These are phyloP conservation scores for Copromyces sp. DNA, from an alignment of 495 filamentous ascomycete species.

Conservation along the genomic window DNA sequence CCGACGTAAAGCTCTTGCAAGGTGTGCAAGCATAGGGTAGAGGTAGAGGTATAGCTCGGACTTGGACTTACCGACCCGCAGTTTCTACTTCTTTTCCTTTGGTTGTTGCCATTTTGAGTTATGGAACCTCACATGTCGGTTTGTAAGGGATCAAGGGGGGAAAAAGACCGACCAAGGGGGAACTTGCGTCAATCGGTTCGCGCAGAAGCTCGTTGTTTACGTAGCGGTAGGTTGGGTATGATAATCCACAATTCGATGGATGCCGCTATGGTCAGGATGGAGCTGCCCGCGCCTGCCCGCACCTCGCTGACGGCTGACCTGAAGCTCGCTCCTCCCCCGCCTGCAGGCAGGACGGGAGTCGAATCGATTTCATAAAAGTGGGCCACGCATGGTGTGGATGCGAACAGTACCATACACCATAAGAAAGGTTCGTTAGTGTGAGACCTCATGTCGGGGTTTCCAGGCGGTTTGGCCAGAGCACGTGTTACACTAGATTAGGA, in stretches of 20 bases:
- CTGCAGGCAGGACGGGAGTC: neutral
- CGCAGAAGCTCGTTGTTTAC: neutral
- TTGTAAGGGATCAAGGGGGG: neutral
- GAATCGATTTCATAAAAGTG: neutral
- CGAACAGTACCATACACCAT: neutral
- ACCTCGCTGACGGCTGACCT: neutral
- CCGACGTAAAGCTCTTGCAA: conserved; percentile 8
- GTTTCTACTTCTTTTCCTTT: conserved; percentile 25
- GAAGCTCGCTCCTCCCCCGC: neutral
- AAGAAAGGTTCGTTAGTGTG: neutral
- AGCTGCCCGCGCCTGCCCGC: no score
- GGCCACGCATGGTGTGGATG: neutral
- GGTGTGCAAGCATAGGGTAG: neutral
- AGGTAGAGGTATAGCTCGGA: neutral
- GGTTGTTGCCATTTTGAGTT: conserved; percentile 17
- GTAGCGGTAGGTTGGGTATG: neutral
- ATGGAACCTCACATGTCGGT: neutral
- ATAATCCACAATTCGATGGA: neutral
- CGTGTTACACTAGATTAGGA: neutral
- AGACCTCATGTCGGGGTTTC: neutral
- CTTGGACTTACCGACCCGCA: neutral
- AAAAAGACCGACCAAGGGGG: neutral
- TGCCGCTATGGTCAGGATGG: neutral
- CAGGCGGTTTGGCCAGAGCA: neutral
- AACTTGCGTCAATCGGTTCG: neutral